These are phyloP conservation scores for Vicia sativa DNA, from an alignment of 306 rosid genomes.

Conservation along the genomic window DNA sequence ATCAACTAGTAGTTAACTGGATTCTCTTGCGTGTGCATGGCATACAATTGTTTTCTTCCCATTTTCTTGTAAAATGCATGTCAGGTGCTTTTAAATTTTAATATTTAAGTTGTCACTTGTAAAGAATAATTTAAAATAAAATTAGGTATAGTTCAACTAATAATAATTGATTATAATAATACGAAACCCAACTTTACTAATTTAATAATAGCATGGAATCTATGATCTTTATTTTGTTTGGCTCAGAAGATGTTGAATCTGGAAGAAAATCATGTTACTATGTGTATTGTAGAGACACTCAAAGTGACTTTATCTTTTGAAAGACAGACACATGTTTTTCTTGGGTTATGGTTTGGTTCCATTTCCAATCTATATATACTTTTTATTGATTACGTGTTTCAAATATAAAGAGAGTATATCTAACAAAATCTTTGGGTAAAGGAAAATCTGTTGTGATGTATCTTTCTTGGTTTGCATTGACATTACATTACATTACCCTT, in stretches of 20 bases:
- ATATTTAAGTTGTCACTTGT: neutral
- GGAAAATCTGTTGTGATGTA: slow-evolving; percentile 55
- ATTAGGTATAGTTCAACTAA: slow-evolving; percentile 33
- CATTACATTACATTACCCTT: slow-evolving; percentile 29
- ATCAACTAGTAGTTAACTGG: slow-evolving; percentile 32
- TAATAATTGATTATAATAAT: slow-evolving; percentile 33
- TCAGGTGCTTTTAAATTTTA: slow-evolving; percentile 34
- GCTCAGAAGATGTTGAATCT: slow-evolving; percentile 29
- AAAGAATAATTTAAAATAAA: slow-evolving; percentile 22
- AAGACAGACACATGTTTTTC: slow-evolving; percentile 31
- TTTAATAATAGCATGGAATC: slow-evolving; percentile 38
- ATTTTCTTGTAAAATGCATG: slow-evolving; percentile 48
- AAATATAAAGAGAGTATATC: slow-evolving; percentile 25
- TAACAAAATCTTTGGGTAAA: slow-evolving; percentile 47
- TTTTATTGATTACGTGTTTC: slow-evolving; percentile 46
- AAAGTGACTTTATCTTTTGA: slow-evolving; percentile 20
- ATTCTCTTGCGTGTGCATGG: slow-evolving; percentile 55
- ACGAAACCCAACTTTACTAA: neutral
- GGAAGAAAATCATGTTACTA: slow-evolving; percentile 26
- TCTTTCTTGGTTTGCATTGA: slow-evolving; percentile 41
- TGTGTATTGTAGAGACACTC: neutral
- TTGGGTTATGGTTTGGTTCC: slow-evolving; percentile 31
- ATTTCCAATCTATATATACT: neutral
- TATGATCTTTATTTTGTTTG: slow-evolving; percentile 36
- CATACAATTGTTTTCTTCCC: slow-evolving; percentile 54